A percentile compares a stretch with the other conserved stretches of the same genome.
phyloP scores from a whole-genome alignment of 495 filamentous ascomycete species.

The Talaromyces adpressus region DNA sequence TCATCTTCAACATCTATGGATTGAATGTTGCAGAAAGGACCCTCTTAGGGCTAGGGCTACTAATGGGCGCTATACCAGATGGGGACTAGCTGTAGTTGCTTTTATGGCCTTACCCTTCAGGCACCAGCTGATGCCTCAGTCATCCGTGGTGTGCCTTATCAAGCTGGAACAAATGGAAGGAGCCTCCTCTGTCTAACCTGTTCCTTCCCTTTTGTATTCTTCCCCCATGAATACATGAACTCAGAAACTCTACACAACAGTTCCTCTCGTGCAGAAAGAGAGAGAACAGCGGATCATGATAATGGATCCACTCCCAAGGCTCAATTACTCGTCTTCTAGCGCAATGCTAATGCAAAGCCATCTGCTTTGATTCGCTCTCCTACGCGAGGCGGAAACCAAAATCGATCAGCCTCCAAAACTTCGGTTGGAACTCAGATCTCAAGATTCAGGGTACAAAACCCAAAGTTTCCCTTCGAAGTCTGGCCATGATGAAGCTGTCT shows the following conservation, averaged over 20 bases:
- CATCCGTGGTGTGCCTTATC: background rate
- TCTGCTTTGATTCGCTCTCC: background rate
- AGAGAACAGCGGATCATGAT: background rate
- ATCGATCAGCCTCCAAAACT: background rate
- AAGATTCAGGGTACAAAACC: background rate
- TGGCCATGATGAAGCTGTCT: background rate
- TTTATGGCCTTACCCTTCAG: background rate
- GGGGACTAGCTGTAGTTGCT: background rate
- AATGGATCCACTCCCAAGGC: background rate
- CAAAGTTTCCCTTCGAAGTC: background rate
- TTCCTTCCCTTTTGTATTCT: background rate
- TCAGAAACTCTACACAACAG: background rate
- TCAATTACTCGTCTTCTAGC: background rate
- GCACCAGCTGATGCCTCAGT: background rate
- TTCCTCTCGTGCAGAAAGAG: background rate
- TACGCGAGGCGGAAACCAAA: background rate
- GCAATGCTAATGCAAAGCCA: background rate
- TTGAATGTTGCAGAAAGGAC: background rate
- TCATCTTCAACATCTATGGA: no score
- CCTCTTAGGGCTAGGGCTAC: background rate
- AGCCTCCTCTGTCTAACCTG: background rate
- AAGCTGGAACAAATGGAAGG: background rate
- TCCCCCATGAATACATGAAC: background rate
- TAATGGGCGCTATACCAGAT: background rate
- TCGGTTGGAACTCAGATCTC: background rate